Conservation (phyloP, 768 basidiomycete genomes). For the Solioccasus polychromus region DNA sequence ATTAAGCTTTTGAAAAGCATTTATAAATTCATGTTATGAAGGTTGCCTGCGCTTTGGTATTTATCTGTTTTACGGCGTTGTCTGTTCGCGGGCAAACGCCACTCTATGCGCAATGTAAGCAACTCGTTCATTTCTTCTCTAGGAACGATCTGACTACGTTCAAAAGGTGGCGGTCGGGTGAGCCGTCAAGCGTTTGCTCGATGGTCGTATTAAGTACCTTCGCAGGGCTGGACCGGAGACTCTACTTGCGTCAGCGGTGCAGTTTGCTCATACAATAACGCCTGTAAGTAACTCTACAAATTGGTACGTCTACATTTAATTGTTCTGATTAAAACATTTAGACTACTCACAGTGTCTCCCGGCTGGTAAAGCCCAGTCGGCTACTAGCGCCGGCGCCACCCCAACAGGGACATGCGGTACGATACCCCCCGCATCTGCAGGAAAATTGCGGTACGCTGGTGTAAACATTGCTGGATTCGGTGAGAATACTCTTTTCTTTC, state of each 20-base stretch:
- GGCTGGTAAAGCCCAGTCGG: neutral
- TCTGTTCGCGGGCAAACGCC: slow-evolving; percentile 7
- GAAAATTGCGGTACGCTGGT: slow-evolving; percentile 8
- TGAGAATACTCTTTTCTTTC: neutral
- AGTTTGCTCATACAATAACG: slow-evolving; percentile 4
- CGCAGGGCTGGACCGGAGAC: slow-evolving; percentile 6
- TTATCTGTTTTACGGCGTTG: neutral
- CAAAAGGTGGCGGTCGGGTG: slow-evolving; percentile 10
- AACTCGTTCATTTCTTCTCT: neutral
- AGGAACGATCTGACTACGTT: neutral
- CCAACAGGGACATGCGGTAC: neutral
- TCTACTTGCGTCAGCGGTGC: slow-evolving; percentile 9
- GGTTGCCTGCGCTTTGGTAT: neutral
- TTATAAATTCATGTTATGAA: slow-evolving; percentile 3
- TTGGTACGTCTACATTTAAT: neutral
- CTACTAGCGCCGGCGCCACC: neutral
- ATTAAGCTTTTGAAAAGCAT: neutral
- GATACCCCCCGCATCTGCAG: slow-evolving; percentile 5
- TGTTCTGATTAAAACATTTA: neutral
- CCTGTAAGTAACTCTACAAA: slow-evolving; percentile 4
- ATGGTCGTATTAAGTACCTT: neutral
- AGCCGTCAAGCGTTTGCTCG: neutral
- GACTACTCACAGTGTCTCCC: slow-evolving; percentile 12
- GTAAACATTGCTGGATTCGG: slow-evolving; percentile 15
- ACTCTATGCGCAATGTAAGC: slow-evolving; percentile 13